Base-by-base conservation (phyloP, 345 rosid species). In the Xanthoceras sorbifolium region DNA sequence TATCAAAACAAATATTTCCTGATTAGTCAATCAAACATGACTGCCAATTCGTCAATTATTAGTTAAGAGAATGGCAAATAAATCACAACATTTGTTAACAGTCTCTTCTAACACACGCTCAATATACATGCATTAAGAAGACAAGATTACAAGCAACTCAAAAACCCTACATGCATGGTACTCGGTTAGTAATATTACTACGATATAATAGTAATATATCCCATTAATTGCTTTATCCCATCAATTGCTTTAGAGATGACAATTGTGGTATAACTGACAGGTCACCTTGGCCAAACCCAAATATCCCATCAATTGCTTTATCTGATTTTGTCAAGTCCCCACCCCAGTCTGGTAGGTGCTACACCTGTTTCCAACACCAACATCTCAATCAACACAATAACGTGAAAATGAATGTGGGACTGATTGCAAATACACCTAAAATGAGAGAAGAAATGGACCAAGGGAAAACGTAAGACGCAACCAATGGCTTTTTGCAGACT, bases 291-390 rank as follows among this genome's bases (percentile, higher is more conserved):
- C 99, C 99, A 64, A 94, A 97, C n/a, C 99, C 99, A 80, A 97
- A 89, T 74, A 97, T 97, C 71, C 99, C 98, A 87, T 97, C 99
- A 20, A 97, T 93, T 26, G 98, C 97, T 89, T 94, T 94, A 9
- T 92, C 97, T 59, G 97, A 82, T 79, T 88, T 94, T 54, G 89
- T 86, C 87, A 97, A 82, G 82, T 92, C 97, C 59, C 98, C n/a
- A n/a, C n/a, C n/a, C n/a, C 98, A 3, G 91, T 87, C 71, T 94
- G 98, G 80, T 82, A 81, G 40, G 89, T 90, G 89, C 99, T 94
- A 86, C 99, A 97, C 77, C 99, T 97, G 84, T 82, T 88, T 72
- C 79, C 69, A 82, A 66, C 69, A 63, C 34, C 65, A 69, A 32
- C 60, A 67, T 67, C 46, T 42, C 77, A 18, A 48, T 40, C 63